Conservation (phyloP, 2,329 filamentous ascomycete genomes). For the Ambrosiella cleistominuta region DNA sequence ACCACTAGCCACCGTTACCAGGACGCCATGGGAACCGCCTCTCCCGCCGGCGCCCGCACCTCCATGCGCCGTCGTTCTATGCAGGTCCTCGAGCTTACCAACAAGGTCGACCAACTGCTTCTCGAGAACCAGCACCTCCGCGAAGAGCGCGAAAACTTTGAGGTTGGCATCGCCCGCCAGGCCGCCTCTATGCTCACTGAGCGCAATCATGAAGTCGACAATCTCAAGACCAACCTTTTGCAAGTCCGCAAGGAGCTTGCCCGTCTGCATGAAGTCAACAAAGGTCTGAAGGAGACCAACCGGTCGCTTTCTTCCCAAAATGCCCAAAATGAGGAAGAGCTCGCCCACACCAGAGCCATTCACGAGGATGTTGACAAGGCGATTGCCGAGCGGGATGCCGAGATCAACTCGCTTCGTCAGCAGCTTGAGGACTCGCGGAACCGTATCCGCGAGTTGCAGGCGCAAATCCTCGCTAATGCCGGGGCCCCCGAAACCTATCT, state of each 20-base stretch:
- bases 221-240: slow-evolving; percentile 60
- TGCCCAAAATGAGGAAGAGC: slow-evolving; percentile 45
- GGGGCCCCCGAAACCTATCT: slow-evolving; percentile 47
- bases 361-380: slow-evolving; percentile 40
- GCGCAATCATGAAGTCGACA: slow-evolving; percentile 72
- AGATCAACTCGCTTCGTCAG: slow-evolving; percentile 59
- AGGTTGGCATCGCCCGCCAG: slow-evolving; percentile 46
- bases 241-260: slow-evolving; percentile 68
- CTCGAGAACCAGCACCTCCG: slow-evolving; percentile 69
- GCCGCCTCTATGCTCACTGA: slow-evolving; percentile 57
- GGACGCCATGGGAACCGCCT: slow-evolving; percentile 91
- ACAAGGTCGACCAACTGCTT: slow-evolving; percentile 63
- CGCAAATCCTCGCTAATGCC: slow-evolving; percentile 32
- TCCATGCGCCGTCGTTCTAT: slow-evolving; percentile 96
- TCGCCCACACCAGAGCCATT: slow-evolving; percentile 48
- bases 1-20: slow-evolving; percentile 23
- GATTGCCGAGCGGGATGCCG: slow-evolving; percentile 65
- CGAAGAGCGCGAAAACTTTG: slow-evolving; percentile 52
- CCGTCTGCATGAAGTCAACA: slow-evolving; percentile 67
- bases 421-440: slow-evolving; percentile 60
- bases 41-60: slow-evolving; percentile 80
- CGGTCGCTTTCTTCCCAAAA: slow-evolving; percentile 55
- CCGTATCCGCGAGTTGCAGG: slow-evolving; percentile 34
- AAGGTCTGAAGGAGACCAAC: slow-evolving; percentile 61
- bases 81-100: slow-evolving; percentile 86